Evolutionary conservation across 2,329 filamentous ascomycete species (phyloP), one percentile per base, ranked within the genome.

Genomic region (Microcyclospora tardicrescens): DNA sequence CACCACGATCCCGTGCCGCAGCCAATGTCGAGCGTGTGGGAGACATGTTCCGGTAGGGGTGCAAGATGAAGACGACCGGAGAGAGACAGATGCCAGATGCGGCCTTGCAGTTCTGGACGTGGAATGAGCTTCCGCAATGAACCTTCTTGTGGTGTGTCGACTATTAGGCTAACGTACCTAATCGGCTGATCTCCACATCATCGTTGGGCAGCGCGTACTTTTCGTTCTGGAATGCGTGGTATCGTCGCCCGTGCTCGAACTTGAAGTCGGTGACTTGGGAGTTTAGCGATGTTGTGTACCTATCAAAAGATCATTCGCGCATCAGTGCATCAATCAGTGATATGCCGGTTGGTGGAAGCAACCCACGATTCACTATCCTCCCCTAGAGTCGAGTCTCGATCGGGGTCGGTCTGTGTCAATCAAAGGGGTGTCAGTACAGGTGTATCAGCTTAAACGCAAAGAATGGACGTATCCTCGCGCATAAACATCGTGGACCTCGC

Each of bases 1-100:
- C 46, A 51, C 52, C 52, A 53, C 29, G 58, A 47, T 12, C 66
- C 66, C 2, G 67, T 70, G 0, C 67, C 67, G 1, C 64, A 68
- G n/a, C 67, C 66, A 14, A 65, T 51, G 47, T 71, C 68, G 1
- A 71, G 50, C 6, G 36, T 41, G 14, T 30, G 33, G 11, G 33
- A 10, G 10, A 60, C 42, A n/a, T 46, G 30, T 11, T 13, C 32
- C 8, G 43, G 43, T 8, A 47, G 35, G 8, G 49, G 49, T 12
- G 46, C 42, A 10, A 52, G 41, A 39, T 46, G 39, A 10, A 52
- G 37, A 28, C 38, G 35, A n/a, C 36, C 37, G 30, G 32, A 15
- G 11, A 42, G 37, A 19, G 14, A 33, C 15, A 16, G 30, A 10
- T 36, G 28, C 40, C 37, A 42, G 37, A 39, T 39, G 14, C 24